Conservation (phyloP, 352 stramenopile genomes). For the Phytophthora rubi region DNA sequence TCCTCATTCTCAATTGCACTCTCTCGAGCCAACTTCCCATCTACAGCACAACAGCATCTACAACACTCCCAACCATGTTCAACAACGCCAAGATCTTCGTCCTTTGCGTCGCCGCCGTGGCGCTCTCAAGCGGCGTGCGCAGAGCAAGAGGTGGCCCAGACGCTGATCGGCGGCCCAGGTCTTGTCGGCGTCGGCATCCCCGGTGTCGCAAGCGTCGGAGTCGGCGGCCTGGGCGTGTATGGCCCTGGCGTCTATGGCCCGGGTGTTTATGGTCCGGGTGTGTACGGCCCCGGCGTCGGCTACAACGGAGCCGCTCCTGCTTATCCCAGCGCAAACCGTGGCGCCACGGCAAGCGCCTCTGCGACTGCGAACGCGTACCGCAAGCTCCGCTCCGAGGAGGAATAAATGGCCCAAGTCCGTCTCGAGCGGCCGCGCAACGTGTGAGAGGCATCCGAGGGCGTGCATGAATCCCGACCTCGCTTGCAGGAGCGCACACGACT, state of each 20-base stretch:
- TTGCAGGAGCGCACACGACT: too few species aligned
- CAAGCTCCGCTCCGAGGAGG: too few species aligned
- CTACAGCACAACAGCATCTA: neutral
- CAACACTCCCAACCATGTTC: constrained; percentile 4
- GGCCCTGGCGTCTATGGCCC: neutral
- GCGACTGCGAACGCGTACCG: neutral
- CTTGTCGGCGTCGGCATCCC: constrained; percentile 9
- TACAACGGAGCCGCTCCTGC: neutral
- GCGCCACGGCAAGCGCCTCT: neutral
- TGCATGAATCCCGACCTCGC: too few species aligned
- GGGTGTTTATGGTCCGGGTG: neutral
- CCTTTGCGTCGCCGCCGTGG: constrained; percentile 3
- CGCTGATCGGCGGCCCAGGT: neutral
- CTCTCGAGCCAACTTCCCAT: neutral
- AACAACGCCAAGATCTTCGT: constrained; percentile 13
- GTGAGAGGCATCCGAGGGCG: too few species aligned
- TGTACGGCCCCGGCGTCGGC: neutral
- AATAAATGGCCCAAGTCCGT: too few species aligned
- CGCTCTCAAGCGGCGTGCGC: constrained; percentile 3
- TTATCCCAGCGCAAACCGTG: neutral
- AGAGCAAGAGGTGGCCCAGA: constrained; percentile 3
- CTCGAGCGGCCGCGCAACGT: too few species aligned
- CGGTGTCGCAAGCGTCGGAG: neutral
- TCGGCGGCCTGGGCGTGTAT: neutral
- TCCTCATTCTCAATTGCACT: too few species aligned